Evolutionary conservation across 225 moss, liverwort and hornwort genomes (phyloP).

Genomic region (Ulota crispa): DNA sequence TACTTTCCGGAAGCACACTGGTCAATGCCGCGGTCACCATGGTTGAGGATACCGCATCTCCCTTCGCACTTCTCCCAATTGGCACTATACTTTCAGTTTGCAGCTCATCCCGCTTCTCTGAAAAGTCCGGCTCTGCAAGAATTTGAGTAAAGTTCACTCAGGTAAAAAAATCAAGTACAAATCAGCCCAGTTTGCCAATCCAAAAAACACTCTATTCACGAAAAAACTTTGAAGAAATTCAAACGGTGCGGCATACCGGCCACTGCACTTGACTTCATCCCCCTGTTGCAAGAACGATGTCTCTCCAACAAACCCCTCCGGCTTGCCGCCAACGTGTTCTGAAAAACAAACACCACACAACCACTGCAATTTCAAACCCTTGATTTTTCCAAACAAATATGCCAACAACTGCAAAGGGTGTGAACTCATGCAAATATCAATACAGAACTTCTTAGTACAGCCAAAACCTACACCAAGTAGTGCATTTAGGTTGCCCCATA

Average conservation of each 20-base stretch:
- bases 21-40: conserved; percentile 39
- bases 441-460: not conserved
- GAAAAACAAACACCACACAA: not conserved
- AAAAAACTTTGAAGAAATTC: not conserved
- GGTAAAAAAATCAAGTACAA: not conserved
- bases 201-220: not conserved
- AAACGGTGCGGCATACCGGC: conserved; percentile 40
- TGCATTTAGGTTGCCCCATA: too few species aligned
- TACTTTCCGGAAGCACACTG: conserved; percentile 49
- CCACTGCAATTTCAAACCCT: not conserved
- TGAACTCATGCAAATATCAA: not conserved
- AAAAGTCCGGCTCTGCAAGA: conserved; percentile 51
- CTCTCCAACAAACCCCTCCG: conserved; percentile 22
- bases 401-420: not conserved
- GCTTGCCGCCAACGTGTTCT: conserved; percentile 24
- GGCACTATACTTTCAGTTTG: conserved; percentile 31
- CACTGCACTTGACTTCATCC: conserved; percentile 50
- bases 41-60: conserved; percentile 28
- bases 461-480: too few species aligned
- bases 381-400: not conserved
- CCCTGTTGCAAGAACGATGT: conserved; percentile 26
- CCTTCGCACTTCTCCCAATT: conserved; percentile 26
- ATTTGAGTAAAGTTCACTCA: not conserved
- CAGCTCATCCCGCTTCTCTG: conserved; percentile 45
- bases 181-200: not conserved